Conservation (phyloP, 768 basidiomycete genomes). For the Pholiota microspora region DNA sequence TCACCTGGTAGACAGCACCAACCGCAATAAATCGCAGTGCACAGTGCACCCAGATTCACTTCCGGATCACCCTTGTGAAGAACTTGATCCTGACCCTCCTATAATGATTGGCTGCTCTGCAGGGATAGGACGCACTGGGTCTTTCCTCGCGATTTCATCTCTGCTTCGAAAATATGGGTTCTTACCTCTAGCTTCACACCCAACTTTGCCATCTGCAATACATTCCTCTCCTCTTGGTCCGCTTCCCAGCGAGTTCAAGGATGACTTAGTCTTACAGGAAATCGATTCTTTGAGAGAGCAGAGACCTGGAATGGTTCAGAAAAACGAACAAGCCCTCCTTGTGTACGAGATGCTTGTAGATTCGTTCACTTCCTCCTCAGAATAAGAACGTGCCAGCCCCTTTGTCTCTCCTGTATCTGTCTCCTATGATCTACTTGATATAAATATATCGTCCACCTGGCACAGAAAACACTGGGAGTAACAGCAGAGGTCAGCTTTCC, state of each 20-base stretch:
- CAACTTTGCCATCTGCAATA: conserved; percentile 29
- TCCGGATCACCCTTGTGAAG: conserved; percentile 4
- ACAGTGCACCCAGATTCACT: conserved; percentile 19
- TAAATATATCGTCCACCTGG: not conserved
- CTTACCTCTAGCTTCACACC: conserved; percentile 33
- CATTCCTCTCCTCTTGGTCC: conserved; percentile 57
- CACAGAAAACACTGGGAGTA: not conserved
- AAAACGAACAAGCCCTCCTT: conserved; percentile 58
- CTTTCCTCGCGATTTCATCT: conserved; percentile 80
- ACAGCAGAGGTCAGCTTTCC: too few relatives aligned
- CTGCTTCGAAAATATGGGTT: conserved; percentile 63
- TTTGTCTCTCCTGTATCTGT: not conserved
- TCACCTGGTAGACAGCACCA: conserved; percentile 59
- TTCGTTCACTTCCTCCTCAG: conserved; percentile 15
- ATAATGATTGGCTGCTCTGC: conserved; percentile 85
- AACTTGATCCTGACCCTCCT: conserved; percentile 63
- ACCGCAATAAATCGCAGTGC: conserved; percentile 43
- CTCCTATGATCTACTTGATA: not conserved
- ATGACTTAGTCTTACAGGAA: conserved; percentile 67
- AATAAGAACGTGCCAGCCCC: not conserved
- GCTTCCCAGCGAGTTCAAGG: conserved; percentile 42
- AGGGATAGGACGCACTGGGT: conserved; percentile 83
- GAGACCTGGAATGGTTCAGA: conserved; percentile 79
- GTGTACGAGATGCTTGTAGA: conserved; percentile 59
- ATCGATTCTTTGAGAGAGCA: conserved; percentile 81